Evolutionary conservation across 1,284 basidiomycete genomes (phyloP).

Genomic region (Cutaneotrichosporon cavernicola): DNA sequence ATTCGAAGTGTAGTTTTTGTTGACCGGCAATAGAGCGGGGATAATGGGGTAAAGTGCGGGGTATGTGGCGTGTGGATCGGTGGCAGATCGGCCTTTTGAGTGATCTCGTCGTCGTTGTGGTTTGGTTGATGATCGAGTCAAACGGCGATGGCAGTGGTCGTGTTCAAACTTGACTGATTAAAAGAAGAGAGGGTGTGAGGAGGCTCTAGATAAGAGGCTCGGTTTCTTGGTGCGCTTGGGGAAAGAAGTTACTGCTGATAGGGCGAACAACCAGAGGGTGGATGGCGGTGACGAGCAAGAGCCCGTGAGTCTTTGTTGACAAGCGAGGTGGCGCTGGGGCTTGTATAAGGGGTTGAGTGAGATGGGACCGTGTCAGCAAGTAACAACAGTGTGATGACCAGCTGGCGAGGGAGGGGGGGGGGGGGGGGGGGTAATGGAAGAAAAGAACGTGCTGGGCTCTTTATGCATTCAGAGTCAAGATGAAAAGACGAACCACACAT

Average conservation of each 20-base stretch:
- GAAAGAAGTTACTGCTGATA: neutral
- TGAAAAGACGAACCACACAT: neutral
- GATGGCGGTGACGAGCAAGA: neutral
- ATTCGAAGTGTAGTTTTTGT: neutral
- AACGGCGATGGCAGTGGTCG: neutral
- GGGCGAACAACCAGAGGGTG: neutral
- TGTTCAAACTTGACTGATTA: neutral
- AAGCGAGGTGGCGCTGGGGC: neutral
- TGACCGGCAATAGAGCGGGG: neutral
- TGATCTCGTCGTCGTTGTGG: neutral
- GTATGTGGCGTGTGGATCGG: neutral
- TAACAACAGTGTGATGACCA: neutral
- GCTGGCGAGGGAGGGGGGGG: neutral
- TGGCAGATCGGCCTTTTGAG: no score
- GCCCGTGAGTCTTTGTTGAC: neutral
- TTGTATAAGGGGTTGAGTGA: no score
- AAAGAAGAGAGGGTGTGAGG: neutral
- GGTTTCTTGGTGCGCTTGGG: neutral
- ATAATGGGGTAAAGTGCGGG: neutral
- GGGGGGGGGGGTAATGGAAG: neutral
- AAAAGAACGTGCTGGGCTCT: neutral
- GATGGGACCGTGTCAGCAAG: neutral
- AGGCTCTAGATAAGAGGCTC: neutral
- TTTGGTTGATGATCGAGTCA: neutral
- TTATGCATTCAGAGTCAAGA: slow-evolving; percentile 1